These are phyloP conservation scores for Globisporangium alternatum DNA, from an alignment of 352 stramenopile species.

Conservation along the genomic window DNA sequence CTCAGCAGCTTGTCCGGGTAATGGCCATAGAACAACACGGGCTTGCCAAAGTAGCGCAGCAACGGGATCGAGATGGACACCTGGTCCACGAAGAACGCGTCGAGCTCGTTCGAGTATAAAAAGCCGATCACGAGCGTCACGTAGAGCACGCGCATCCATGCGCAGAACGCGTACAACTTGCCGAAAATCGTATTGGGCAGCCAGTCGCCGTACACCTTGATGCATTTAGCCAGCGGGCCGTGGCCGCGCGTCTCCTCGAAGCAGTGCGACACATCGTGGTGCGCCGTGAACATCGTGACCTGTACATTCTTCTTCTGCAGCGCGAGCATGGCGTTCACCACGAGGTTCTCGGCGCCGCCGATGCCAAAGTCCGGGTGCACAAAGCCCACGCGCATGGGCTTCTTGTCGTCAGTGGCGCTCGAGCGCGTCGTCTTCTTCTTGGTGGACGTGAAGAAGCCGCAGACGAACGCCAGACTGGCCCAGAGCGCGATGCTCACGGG, in stretches of 20 bases:
- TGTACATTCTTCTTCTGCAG: slow-evolving; percentile 78
- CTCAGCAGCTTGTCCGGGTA: slow-evolving; percentile 98
- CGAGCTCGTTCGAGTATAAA: slow-evolving; percentile 41
- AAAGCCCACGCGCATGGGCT: slow-evolving; percentile 86
- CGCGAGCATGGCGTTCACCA: slow-evolving; percentile 90
- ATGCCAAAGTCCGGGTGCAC: slow-evolving; percentile 98
- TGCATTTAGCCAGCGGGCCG: slow-evolving; percentile 63
- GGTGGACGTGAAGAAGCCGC: slow-evolving; percentile 14
- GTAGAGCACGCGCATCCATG: slow-evolving; percentile 92
- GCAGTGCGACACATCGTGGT: slow-evolving; percentile 94
- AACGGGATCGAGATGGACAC: slow-evolving; percentile 80
- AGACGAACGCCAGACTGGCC: slow-evolving; percentile 11
- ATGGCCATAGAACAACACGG: slow-evolving; percentile 98
- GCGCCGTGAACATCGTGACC: slow-evolving; percentile 95
- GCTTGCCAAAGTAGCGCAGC: slow-evolving; percentile 62
- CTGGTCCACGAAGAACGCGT: slow-evolving; percentile 82
- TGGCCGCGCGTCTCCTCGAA: slow-evolving; percentile 92
- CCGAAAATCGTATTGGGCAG: slow-evolving; percentile 90
- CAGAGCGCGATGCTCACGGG: slow-evolving; percentile 16
- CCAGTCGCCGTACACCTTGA: slow-evolving; percentile 93
- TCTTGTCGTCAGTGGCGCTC: not conserved
- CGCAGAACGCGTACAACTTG: slow-evolving; percentile 91
- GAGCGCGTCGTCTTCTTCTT: slow-evolving; percentile 1
- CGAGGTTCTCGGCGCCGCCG: slow-evolving; percentile 93
- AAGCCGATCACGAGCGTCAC: slow-evolving; percentile 71